phyloP scores from a whole-genome alignment of 1,139 yeast species.

The Blastobotrys ciferrii region DNA sequence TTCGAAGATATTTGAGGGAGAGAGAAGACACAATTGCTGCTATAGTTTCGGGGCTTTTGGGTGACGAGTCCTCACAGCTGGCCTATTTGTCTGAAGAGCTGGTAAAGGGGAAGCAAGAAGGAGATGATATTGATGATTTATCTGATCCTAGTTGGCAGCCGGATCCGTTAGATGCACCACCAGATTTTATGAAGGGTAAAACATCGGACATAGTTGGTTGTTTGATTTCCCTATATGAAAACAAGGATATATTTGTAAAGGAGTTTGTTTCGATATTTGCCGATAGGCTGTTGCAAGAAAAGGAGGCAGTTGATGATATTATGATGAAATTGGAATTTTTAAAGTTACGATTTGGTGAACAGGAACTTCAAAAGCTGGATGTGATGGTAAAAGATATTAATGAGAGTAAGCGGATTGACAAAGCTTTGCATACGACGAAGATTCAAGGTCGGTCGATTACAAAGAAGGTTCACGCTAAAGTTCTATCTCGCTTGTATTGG shows the following conservation, averaged over 20 bases:
- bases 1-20: conserved; percentile 61
- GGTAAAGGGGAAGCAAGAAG: conserved; percentile 19
- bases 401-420: conserved; percentile 33
- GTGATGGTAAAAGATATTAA: conserved; percentile 79
- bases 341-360: conserved; percentile 64
- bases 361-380: conserved; percentile 65
- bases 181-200: conserved; percentile 68
- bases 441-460: conserved; percentile 8
- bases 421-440: conserved; percentile 25
- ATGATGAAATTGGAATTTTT: conserved; percentile 49
- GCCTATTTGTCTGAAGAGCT: conserved; percentile 58
- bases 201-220: conserved; percentile 65
- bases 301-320: conserved; percentile 42
- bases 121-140: conserved; percentile 38
- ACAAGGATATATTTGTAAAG: conserved; percentile 67
- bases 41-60: conserved; percentile 70
- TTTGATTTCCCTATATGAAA: conserved; percentile 71
- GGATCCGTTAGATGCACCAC: conserved; percentile 89
- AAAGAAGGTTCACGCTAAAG: conserved; percentile 32
- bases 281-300: conserved; percentile 50
- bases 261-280: conserved; percentile 73
- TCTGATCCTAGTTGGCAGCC: conserved; percentile 71
- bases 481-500: conserved; percentile 50
- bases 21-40: conserved; percentile 71
- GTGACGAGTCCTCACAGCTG: conserved; percentile 45